Conservation (phyloP, 495 filamentous ascomycete species). For the Neurospora pannonica region DNA sequence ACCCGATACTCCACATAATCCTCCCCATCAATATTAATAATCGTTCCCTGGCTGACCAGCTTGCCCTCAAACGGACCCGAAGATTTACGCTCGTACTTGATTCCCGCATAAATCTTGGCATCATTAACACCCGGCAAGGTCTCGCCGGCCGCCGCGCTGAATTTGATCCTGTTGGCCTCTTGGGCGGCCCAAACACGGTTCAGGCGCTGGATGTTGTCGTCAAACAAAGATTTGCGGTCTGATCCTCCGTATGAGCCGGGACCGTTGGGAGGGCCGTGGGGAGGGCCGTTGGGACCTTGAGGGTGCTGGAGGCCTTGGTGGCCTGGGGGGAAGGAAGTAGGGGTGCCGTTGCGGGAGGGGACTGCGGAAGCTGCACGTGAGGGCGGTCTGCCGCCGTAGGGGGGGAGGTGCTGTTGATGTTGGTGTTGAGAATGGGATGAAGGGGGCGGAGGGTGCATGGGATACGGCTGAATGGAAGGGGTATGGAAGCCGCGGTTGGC, state of each 20-base stretch:
- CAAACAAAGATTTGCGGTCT: slow-evolving; percentile 19
- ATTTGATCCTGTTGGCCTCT: slow-evolving; percentile 29
- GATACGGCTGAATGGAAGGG: neutral
- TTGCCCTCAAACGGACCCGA: slow-evolving; percentile 43
- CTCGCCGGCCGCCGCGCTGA: slow-evolving; percentile 34
- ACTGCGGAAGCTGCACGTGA: neutral
- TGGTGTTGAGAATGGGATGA: neutral
- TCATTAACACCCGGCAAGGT: slow-evolving; percentile 30
- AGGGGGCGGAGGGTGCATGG: neutral
- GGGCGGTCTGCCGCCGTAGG: neutral
- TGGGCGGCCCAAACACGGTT: slow-evolving; percentile 38
- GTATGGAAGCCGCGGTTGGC: slow-evolving; percentile 17
- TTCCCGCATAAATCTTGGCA: slow-evolving; percentile 40
- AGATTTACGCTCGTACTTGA: slow-evolving; percentile 45
- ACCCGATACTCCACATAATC: slow-evolving; percentile 50
- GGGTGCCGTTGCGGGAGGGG: neutral
- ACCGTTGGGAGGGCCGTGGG: neutral
- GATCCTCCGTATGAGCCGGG: slow-evolving; percentile 2
- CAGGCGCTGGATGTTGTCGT: slow-evolving; percentile 33
- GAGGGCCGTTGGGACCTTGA: neutral
- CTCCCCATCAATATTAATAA: slow-evolving; percentile 47
- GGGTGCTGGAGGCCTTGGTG: neutral
- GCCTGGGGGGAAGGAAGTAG: neutral
- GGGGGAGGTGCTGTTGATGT: neutral
- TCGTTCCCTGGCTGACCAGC: slow-evolving; percentile 40